These are phyloP conservation scores for Neurospora sp. DNA, from an alignment of 495 filamentous ascomycete species.

Conservation along the genomic window DNA sequence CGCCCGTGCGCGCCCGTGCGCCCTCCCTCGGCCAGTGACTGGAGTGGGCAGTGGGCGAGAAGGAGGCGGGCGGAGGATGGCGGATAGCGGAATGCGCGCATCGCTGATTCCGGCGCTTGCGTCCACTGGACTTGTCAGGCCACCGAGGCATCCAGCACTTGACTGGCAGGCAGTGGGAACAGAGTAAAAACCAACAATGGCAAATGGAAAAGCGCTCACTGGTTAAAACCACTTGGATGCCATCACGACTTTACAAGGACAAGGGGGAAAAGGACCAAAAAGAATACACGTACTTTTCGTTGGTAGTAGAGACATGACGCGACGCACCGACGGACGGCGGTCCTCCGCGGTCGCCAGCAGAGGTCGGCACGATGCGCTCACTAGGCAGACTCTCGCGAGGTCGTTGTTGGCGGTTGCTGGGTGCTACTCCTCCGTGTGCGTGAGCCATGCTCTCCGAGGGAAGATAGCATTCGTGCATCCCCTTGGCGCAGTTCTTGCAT, in stretches of 20 bases:
- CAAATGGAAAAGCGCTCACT: not conserved
- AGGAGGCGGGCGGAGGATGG: not conserved
- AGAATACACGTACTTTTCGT: constrained; percentile 34
- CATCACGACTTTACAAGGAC: not conserved
- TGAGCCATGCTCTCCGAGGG: constrained; percentile 41
- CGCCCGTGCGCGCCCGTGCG: constrained; percentile 6
- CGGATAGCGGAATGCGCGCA: not conserved
- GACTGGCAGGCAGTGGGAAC: not conserved
- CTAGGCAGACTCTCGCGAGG: constrained; percentile 35
- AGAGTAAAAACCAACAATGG: not conserved
- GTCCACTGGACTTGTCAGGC: not conserved
- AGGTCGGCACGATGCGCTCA: constrained; percentile 32
- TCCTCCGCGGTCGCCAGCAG: constrained; percentile 32
- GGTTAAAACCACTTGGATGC: too few species aligned
- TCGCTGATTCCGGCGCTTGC: not conserved
- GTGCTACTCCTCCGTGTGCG: constrained; percentile 34
- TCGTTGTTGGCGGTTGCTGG: constrained; percentile 22
- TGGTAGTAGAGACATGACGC: constrained; percentile 32
- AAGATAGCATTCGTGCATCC: constrained; percentile 44
- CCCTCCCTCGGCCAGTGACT: constrained; percentile 2
- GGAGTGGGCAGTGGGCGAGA: not conserved
- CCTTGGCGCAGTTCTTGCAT: constrained; percentile 45
- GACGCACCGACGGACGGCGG: constrained; percentile 29
- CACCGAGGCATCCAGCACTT: not conserved
- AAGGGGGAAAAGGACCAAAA: constrained; percentile 1